Evolutionary conservation across 805 yeast species (phyloP).

Genomic region (Cyberlindnera nakhonratchasimensis): DNA sequence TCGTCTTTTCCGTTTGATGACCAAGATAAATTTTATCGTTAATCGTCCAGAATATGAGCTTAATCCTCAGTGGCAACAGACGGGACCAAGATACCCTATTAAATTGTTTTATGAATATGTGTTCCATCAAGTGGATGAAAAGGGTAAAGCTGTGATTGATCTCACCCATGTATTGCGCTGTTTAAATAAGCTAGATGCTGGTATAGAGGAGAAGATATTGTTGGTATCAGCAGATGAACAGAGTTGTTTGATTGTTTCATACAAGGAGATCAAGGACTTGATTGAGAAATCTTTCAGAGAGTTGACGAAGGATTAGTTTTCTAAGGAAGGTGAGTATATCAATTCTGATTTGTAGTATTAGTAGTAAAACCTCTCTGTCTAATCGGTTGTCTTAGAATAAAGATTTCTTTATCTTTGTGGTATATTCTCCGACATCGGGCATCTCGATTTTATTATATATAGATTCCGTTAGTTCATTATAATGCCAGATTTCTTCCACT

Average conservation of each 20-base stretch:
- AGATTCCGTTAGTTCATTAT: no score
- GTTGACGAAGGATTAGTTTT: constrained; percentile 22
- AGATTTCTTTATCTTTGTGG: no score
- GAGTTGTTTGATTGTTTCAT: constrained; percentile 79
- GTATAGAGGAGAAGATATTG: constrained; percentile 77
- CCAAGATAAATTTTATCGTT: constrained; percentile 75
- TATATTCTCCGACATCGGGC: no score
- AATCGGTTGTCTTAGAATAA: no score
- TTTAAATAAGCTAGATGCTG: constrained; percentile 89
- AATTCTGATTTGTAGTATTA: no score
- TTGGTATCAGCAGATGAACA: constrained; percentile 82
- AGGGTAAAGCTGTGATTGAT: constrained; percentile 75
- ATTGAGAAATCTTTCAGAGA: constrained; percentile 66
- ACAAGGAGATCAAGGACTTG: constrained; percentile 73
- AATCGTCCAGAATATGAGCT: constrained; percentile 69
- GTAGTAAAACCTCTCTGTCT: no score
- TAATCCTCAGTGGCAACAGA: constrained; percentile 57
- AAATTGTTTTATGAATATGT: constrained; percentile 78
- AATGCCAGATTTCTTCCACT: no score
- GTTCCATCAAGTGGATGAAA: constrained; percentile 78
- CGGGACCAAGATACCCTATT: constrained; percentile 71
- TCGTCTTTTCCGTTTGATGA: constrained; percentile 73
- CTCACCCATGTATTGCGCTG: constrained; percentile 74
- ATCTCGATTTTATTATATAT: no score
- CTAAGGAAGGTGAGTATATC: background rate